Conservation (phyloP, 2,329 filamentous ascomycete genomes). For the Chaetomiaceae sp. region DNA sequence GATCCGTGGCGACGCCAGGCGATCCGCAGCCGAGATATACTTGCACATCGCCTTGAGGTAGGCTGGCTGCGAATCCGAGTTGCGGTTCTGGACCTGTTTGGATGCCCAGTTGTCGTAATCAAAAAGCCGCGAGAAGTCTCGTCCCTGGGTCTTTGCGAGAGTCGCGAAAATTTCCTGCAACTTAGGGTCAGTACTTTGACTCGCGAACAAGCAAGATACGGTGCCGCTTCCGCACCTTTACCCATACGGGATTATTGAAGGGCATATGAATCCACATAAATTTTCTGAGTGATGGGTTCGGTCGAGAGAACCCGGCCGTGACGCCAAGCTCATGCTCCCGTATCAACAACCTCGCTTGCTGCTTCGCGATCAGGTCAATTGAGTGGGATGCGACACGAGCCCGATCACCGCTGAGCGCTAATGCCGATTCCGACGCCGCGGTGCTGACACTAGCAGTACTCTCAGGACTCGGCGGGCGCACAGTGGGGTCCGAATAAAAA, state of each 20-base stretch:
- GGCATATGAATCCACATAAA: conserved; percentile 55
- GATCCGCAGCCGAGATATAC: conserved; percentile 30
- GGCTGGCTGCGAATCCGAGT: conserved; percentile 34
- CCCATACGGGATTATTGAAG: conserved; percentile 53
- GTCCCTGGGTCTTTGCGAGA: conserved; percentile 38
- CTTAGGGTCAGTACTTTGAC: conserved; percentile 15
- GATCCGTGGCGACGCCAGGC: conserved; percentile 21
- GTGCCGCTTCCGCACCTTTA: conserved; percentile 37
- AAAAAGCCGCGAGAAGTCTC: conserved; percentile 34
- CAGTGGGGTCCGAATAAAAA: conserved; percentile 25
- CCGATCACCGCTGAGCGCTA: conserved; percentile 6
- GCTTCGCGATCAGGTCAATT: conserved; percentile 12
- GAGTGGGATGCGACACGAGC: conserved; percentile 11
- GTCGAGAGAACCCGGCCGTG: conserved; percentile 36
- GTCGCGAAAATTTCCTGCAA: conserved; percentile 32
- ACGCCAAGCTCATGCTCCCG: conserved; percentile 23
- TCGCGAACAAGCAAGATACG: not conserved
- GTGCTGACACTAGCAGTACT: conserved; percentile 25
- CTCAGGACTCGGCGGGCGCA: conserved; percentile 27
- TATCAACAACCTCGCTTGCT: conserved; percentile 16
- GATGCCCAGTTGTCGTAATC: conserved; percentile 38
- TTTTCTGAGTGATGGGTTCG: conserved; percentile 36
- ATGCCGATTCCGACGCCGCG: conserved; percentile 29
- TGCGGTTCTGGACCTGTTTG: conserved; percentile 35
- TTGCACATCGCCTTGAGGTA: conserved; percentile 36